Conservation (phyloP, 345 rosid species). For the Barbarea vulgaris region DNA sequence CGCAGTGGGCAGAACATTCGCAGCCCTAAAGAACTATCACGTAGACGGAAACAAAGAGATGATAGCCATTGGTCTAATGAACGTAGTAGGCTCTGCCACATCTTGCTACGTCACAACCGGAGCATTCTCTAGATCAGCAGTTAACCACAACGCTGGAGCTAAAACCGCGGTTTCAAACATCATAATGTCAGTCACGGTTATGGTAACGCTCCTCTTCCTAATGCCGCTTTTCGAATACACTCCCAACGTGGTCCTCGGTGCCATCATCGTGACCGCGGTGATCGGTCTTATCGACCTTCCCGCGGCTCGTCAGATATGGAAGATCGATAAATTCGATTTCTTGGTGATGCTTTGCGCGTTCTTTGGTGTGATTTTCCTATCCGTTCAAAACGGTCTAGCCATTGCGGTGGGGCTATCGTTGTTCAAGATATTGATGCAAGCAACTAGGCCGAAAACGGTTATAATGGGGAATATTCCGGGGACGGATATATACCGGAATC, state of each 20-base stretch:
- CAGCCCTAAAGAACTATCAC: constrained; percentile 80
- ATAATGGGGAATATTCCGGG: constrained; percentile 84
- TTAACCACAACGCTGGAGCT: constrained; percentile 89
- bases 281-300: constrained; percentile 91
- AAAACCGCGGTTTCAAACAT: constrained; percentile 94
- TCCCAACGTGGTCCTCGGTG: constrained; percentile 86
- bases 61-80: constrained; percentile 96
- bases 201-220: constrained; percentile 89
- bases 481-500: constrained; percentile 64
- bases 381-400: constrained; percentile 82
- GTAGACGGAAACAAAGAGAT: constrained; percentile 99
- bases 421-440: constrained; percentile 80
- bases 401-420: constrained; percentile 90
- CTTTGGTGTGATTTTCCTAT: constrained; percentile 80
- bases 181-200: constrained; percentile 86
- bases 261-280: constrained; percentile 90
- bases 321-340: constrained; percentile 91
- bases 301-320: constrained; percentile 75
- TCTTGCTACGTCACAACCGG: constrained; percentile 93
- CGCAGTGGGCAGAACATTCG: constrained; percentile 97
- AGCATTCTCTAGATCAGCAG: constrained; percentile 94
- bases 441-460: constrained; percentile 79
- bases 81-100: constrained; percentile 89
- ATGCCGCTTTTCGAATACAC: constrained; percentile 98
- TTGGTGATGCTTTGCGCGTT: constrained; percentile 77